Conservation (phyloP, 495 filamentous ascomycete genomes). For the Immersiella caudata region DNA sequence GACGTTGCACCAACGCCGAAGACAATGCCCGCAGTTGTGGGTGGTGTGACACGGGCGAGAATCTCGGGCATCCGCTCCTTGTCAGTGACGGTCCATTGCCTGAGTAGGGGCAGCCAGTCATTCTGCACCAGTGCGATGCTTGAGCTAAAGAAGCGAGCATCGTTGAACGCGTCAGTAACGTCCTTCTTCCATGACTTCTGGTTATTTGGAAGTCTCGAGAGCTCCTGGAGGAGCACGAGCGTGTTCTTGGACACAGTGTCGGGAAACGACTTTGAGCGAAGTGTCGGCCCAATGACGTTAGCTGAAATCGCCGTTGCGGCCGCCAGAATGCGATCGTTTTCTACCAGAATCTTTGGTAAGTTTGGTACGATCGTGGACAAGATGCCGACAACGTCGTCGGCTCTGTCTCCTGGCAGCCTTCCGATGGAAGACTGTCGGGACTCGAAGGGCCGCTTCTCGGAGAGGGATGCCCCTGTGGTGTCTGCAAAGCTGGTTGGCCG, state of each 20-base stretch:
- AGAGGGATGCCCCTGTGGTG: conserved; percentile 35
- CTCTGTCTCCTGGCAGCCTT: conserved; percentile 42
- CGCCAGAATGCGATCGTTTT: conserved; percentile 78
- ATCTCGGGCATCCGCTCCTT: conserved; percentile 87
- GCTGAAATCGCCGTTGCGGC: conserved; percentile 79
- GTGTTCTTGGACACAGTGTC: conserved; percentile 75
- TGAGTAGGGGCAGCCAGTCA: conserved; percentile 81
- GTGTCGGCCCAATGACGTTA: conserved; percentile 77
- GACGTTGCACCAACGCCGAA: conserved; percentile 96
- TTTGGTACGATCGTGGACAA: conserved; percentile 77
- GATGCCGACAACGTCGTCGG: conserved; percentile 78
- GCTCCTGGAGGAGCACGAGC: conserved; percentile 73
- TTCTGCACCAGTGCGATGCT: conserved; percentile 65
- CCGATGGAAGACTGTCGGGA: conserved; percentile 30
- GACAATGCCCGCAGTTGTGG: conserved; percentile 94
- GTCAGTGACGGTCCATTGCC: conserved; percentile 79
- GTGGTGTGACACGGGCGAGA: conserved; percentile 73
- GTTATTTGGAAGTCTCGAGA: conserved; percentile 73
- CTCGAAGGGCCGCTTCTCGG: conserved; percentile 34
- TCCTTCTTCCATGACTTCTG: conserved; percentile 95
- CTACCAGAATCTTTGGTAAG: conserved; percentile 81
- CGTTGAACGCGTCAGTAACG: conserved; percentile 87
- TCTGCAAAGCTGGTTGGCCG: conserved; percentile 68
- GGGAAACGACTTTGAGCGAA: conserved; percentile 86
- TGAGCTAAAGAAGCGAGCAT: conserved; percentile 76